Evolutionary conservation across 345 rosid genomes (phyloP), one percentile per base, ranked within the genome.

Genomic region (Gossypium sturtianum): DNA sequence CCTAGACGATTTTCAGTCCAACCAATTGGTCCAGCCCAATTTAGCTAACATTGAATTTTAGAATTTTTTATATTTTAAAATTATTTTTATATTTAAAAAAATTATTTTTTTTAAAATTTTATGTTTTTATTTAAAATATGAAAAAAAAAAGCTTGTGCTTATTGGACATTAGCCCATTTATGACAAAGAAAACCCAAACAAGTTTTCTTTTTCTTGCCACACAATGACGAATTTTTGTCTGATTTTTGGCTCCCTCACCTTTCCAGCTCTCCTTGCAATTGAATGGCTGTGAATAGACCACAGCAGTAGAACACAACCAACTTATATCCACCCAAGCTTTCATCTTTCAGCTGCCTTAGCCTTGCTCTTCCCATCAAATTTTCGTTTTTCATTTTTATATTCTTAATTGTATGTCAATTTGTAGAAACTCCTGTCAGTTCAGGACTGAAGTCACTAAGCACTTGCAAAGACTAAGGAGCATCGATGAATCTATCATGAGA

Each of bases 211-310:
- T 51, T 15, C 16, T 51, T 3, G 10, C 57, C 59, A 54, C 29
- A 20, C 12, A 66, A 66, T 25, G 34, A 65, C 68, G 68, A 10
- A 65, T 45, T 43, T 44, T 41, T 9, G 29, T 11, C 41, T 7
- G 53, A 67, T 23, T 13, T 67, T 23, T 67, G 56, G 56, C 29
- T 48, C 19, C 17, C 65, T 75, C 25, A 29, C 59, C 25, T 12
- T 9, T 7, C 8, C 17, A 9, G 47, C 59, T 60, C 12, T 10
- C 20, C 17, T 34, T 10, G 65, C 68, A 22, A 75, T 56, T 79
- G 85, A 70, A 79, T 80, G 89, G 87, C 81, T 73, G 74, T 59
- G 71, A 57, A 73, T 58, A 68, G 64, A 54, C 76, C 79, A 75
- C 76, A 47, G 76, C 78, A 27, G 43, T 75, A 52, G 64, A 75